Base-by-base conservation (phyloP, 2,329 filamentous ascomycete genomes). In the Pseudocercospora macadamiae region DNA sequence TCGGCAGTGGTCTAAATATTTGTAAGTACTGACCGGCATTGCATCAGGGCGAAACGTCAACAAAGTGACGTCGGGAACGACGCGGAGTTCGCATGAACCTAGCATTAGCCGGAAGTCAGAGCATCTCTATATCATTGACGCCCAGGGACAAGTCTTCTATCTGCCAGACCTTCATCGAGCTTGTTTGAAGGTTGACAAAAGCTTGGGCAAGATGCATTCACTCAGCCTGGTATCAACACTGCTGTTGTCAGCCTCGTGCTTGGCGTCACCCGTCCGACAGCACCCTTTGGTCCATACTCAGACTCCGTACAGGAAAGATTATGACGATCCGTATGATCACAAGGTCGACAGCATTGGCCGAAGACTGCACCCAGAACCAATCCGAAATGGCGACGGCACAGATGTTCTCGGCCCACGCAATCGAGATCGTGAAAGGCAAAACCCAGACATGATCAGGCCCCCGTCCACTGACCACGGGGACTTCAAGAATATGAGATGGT, bases 391-490 rank as follows among this genome's bases (percentile, higher is more conserved):
- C 44, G 51, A 84, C 21, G 89, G 89, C 19, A 81, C 86, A 14
- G 85, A 82, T 8, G 83, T 91, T 12, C 76, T 90, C 19, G 89
- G 89, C 0, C 89, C 89, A 0, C 85, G 86, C 73, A 92, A 91
- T 71, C 79, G 77, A 59, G 83, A 83, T 51, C 85, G 89, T 19
- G 85, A 89, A 54, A 80, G 85, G 45, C 85, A 91, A 75, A 88
- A 85, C 70, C 88, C 89, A 0, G 88, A 91, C 72, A 76, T 90
- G 42, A 79, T 91, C 37, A 83, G 89, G 18, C 88, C 89, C 16
- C 89, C 89, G 0, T 86, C 83, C 69, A 91, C 89, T 4, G 89
- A 92, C 68, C 84, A 87, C 72, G 89, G 89, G 32, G 84, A 83
- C 65, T 79, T 91, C 70, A 76, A 82, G 51, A 91, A 90, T 73